Evolutionary conservation across 1,139 yeast species (phyloP), one percentile per base, ranked within the genome.

Genomic region (Casaregolazyma suthepensis): DNA sequence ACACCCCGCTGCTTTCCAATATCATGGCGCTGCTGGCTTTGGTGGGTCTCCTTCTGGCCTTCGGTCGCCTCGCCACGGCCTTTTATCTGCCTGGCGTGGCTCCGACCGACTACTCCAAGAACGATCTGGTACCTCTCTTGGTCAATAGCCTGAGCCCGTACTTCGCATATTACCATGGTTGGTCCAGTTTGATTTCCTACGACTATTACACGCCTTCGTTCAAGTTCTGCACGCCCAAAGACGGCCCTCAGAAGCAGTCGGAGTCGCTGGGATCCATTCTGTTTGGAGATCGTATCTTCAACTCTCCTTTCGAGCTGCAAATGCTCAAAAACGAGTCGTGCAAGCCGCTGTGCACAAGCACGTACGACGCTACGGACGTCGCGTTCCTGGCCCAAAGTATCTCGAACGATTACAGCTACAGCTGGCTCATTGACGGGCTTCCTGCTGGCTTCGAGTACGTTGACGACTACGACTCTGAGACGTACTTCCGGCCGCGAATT

Each of bases 61-160:
- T 19, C 5, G 17, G n/a, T 5, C 26, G 57, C 17, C 52, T 61
- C 18, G 64, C 73, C 17, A 61, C 66, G 51, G 95, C 84, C 1
- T 91, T 91, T 71, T 91, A 91, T 67, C 75, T 93, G 57, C 98
- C 98, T 0, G 98, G 98, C 12, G 94, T 90, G 31, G 95, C 97
- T 0, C 98, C 99, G 18, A 87, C 94, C 1, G 85, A 91, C 55
- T 93, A 91, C 67, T 76, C 79, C 50, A 75, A 79, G 57, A 90
- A 85, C 51, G 94, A 90, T 53, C 62, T 64, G 1, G 83, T 93
- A 51, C 91, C 95, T 5, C 73, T 93, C 54, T 73, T 85, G 54
- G 99, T 93, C 45, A 93, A 93, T 68, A 94, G 90, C 64, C 79
- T 93, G 63, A 88, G 97, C 0, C 96, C 97, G 2, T 80, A 89